phyloP scores from a whole-genome alignment of 139 green algal species.

The Chlorella vulgaris region DNA sequence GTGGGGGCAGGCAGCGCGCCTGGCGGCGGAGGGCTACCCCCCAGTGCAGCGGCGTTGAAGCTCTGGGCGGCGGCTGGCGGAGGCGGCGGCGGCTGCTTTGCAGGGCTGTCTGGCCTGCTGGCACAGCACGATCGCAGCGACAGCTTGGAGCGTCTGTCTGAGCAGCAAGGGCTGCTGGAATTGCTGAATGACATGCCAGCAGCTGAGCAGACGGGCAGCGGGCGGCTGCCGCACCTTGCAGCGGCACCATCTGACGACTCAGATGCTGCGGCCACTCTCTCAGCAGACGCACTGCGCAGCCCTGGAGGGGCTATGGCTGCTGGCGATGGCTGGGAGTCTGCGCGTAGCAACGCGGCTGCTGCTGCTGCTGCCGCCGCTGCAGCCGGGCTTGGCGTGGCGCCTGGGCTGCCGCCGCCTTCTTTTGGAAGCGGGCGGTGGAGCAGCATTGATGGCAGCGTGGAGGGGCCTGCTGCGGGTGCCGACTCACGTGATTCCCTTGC shows the following conservation, averaged over 20 bases:
- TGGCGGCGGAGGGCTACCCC: not conserved
- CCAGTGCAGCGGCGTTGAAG: not conserved
- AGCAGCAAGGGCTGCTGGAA: slow-evolving; percentile 22
- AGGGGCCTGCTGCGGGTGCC: not conserved
- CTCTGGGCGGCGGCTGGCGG: not conserved
- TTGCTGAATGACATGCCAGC: slow-evolving; percentile 15
- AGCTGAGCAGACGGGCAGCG: not conserved
- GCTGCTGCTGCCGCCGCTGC: not conserved
- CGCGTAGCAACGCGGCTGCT: not conserved
- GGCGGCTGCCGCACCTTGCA: not conserved
- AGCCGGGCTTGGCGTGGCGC: not conserved
- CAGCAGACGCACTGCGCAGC: not conserved
- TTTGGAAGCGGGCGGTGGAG: slow-evolving; percentile 19
- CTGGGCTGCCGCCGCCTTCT: not conserved
- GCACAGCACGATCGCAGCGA: slow-evolving; percentile 9
- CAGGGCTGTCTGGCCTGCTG: slow-evolving; percentile 15
- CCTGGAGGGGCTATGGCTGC: not conserved
- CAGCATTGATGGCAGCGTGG: slow-evolving; percentile 14
- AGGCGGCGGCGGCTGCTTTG: not conserved
- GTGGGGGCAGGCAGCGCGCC: not conserved
- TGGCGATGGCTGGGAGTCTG: not conserved
- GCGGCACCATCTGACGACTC: too few species aligned
- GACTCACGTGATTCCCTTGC: too few species aligned
- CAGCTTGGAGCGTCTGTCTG: slow-evolving; percentile 34
- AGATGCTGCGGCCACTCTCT: too few species aligned